Evolutionary conservation across 306 rosid genomes (phyloP), one percentile per base, ranked within the genome.

Genomic region (Lupinus albus): DNA sequence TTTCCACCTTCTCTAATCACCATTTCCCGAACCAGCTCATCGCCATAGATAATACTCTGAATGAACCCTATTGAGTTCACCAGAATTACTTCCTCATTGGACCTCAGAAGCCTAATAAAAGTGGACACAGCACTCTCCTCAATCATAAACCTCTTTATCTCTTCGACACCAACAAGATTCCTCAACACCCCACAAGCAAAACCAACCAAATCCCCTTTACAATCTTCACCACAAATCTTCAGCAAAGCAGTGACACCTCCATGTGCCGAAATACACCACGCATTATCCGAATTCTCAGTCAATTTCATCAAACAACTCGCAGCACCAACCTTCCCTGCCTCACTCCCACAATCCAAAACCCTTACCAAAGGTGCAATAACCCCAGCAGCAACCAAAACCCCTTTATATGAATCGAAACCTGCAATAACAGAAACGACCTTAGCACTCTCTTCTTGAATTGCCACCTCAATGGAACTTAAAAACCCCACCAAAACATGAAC

Each of bases 191-290:
- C 95, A 64, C 96, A 92, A 61, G 98, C 87, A 61, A 84, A 76
- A 64, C 88, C 80, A 30, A 92, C 84, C 87, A 89, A 77, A 52
- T 84, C 95, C 9, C 76, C 49, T 21, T 81, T 69, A 16, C 63
- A 75, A 59, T 83, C 83, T 5, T 1, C 73, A 2, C 72, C 68
- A 64, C 97, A 91, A 41, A 87, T 84, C 45, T 87, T 92, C 59
- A 89, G 81, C 79, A 92, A 56, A 2, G 85, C 84, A 9, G 92
- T 85, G 53, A 92, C 91, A 66, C 98, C 98, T 0, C 98, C 98
- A 35, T 92, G 98, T 70, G 95, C 95, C 0, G 96, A 92, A 64
- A 92, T 89, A 32, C 84, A 84, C 98, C 98, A 92, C 61, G 91
- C 92, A 60, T 89, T 92, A 0, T 89, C 92, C 0, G 92, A 84